phyloP scores from a whole-genome alignment of 2,329 filamentous ascomycete species.

The Monilinia fructicola region DNA sequence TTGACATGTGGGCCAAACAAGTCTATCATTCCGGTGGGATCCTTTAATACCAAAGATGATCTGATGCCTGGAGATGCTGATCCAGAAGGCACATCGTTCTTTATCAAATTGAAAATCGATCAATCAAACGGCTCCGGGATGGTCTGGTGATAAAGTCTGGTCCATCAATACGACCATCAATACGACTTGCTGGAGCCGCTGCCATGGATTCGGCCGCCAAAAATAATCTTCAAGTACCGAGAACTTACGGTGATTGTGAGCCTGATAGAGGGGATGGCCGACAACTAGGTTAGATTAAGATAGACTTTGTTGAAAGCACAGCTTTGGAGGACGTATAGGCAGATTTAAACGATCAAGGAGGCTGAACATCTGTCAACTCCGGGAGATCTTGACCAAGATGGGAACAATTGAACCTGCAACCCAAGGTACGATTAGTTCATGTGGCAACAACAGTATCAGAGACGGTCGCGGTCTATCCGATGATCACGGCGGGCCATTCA shows the following conservation, averaged over 20 bases:
- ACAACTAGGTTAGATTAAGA: slow-evolving; percentile 12
- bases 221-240: slow-evolving; percentile 48
- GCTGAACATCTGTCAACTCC: slow-evolving; percentile 20
- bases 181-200: too few relatives aligned
- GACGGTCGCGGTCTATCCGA: slow-evolving; percentile 14
- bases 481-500: slow-evolving; percentile 18
- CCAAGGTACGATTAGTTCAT: slow-evolving; percentile 18
- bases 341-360: slow-evolving; percentile 11
- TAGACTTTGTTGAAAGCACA: slow-evolving; percentile 24
- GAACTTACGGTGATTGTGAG: slow-evolving; percentile 39
- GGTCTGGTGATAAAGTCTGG: slow-evolving; percentile 18
- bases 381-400: slow-evolving; percentile 17
- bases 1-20: background rate
- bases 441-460: slow-evolving; percentile 13
- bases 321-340: slow-evolving; percentile 23
- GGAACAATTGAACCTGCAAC: slow-evolving; percentile 17
- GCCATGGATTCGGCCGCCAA: slow-evolving; percentile 44
- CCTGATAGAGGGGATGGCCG: background rate
- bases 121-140: background rate
- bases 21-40: background rate
- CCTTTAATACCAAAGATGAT: background rate
- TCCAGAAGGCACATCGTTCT: background rate
- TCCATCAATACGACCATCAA: slow-evolving; percentile 26
- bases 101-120: background rate
- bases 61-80: too few relatives aligned